phyloP scores from a whole-genome alignment of 495 filamentous ascomycete species.

The Evernia prunastri region DNA sequence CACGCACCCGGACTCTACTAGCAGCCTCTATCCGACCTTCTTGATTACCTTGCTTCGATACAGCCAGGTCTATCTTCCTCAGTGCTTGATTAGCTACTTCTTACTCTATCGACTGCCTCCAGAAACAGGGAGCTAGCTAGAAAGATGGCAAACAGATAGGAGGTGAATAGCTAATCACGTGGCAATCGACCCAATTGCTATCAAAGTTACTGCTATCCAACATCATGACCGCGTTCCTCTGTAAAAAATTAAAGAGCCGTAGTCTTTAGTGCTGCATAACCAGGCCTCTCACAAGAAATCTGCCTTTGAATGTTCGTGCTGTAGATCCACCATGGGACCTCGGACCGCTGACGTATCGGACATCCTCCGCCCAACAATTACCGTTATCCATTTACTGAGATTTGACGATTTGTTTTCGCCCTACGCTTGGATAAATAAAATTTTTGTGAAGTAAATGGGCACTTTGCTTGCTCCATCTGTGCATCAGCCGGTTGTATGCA shows the following conservation, averaged over 20 bases:
- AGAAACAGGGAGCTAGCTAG: constrained; percentile 9
- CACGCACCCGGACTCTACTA: neutral
- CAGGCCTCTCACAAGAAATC: neutral
- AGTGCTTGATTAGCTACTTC: neutral
- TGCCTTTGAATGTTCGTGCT: neutral
- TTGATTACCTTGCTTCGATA: neutral
- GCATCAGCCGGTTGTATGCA: neutral
- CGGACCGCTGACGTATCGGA: neutral
- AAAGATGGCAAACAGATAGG: constrained; percentile 12
- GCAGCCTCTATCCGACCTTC: constrained; percentile 5
- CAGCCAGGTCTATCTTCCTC: neutral
- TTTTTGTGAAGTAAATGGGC: neutral
- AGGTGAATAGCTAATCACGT: constrained; percentile 2
- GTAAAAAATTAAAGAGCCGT: neutral
- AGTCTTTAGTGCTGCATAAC: neutral
- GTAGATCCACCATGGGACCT: neutral
- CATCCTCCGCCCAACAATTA: neutral
- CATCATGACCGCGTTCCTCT: neutral
- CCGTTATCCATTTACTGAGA: neutral
- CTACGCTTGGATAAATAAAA: neutral
- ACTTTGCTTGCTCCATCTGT: neutral
- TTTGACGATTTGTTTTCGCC: neutral
- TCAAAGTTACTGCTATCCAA: neutral
- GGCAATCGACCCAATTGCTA: constrained; percentile 8
- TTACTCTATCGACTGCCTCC: constrained; percentile 3